Conservation (phyloP, 805 yeast species). For the Candida coquimbonensis region DNA sequence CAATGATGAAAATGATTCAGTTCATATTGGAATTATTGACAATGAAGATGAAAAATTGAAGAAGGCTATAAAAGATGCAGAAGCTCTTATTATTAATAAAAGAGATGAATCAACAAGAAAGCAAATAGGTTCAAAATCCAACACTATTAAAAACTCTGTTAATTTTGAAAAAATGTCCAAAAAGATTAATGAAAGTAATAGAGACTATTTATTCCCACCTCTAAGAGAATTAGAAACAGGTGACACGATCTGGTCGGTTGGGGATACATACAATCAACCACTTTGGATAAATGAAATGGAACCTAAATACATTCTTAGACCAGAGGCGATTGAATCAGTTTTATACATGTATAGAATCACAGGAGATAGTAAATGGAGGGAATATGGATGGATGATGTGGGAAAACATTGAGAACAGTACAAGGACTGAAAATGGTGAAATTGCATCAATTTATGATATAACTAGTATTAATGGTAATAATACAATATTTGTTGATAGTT, state of each 20-base stretch:
- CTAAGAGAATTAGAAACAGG: background rate
- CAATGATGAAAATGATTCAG: background rate
- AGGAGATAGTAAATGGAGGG: constrained; percentile 51
- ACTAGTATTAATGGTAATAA: constrained; percentile 12
- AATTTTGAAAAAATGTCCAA: background rate
- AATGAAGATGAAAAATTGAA: background rate
- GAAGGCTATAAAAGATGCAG: background rate
- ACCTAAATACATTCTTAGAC: constrained; percentile 41
- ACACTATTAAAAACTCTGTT: too few relatives aligned
- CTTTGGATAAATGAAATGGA: constrained; percentile 27
- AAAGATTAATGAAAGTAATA: background rate
- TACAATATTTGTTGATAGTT: constrained; percentile 23
- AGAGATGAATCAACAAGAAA: background rate
- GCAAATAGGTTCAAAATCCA: too few relatives aligned
- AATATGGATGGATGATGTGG: constrained; percentile 45
- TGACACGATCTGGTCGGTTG: constrained; percentile 3
- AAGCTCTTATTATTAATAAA: background rate
- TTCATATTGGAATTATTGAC: background rate
- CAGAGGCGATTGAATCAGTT: constrained; percentile 57
- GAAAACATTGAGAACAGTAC: constrained; percentile 27
- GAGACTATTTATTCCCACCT: background rate
- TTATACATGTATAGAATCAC: constrained; percentile 54
- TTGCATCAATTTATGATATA: constrained; percentile 35
- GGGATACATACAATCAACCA: constrained; percentile 1
- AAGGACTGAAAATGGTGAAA: constrained; percentile 26